phyloP scores from a whole-genome alignment of 345 rosid genomes.

The Eucalyptus erythrocorys region DNA sequence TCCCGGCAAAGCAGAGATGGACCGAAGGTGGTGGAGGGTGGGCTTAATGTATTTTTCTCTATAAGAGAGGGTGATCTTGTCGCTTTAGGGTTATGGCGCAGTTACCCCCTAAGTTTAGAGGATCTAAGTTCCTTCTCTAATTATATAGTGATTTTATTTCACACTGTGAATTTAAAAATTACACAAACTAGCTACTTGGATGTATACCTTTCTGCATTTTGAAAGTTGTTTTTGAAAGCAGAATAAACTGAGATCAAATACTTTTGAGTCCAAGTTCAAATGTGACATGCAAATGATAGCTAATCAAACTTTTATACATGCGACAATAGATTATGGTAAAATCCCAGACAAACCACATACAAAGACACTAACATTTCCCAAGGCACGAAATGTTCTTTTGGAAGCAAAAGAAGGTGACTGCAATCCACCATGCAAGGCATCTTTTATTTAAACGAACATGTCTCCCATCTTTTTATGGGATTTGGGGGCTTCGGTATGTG shows the following conservation, averaged over 20 bases:
- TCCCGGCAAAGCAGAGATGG: neutral
- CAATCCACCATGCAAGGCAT: slow-evolving; percentile 35
- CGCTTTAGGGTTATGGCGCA: neutral
- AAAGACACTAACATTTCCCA: slow-evolving; percentile 7
- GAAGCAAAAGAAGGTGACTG: slow-evolving; percentile 20
- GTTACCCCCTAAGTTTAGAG: neutral
- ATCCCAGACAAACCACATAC: neutral
- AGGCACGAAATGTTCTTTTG: slow-evolving; percentile 28
- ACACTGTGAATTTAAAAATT: neutral
- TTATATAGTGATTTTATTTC: neutral
- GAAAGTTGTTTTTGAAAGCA: neutral
- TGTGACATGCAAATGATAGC: neutral
- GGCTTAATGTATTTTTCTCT: neutral
- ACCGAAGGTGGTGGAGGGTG: neutral
- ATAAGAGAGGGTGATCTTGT: neutral
- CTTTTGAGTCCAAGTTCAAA: neutral
- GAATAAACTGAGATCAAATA: neutral
- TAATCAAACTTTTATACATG: neutral
- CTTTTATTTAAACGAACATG: neutral
- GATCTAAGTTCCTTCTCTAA: neutral
- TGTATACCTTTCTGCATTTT: neutral
- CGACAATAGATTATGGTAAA: neutral
- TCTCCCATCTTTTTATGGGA: slow-evolving; percentile 17
- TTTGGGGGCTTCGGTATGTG: slow-evolving; percentile 2
- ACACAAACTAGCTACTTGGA: neutral